Evolutionary conservation across 2,329 filamentous ascomycete species (phyloP), one percentile per base, ranked within the genome.

Genomic region (Xylariaceae sp.): DNA sequence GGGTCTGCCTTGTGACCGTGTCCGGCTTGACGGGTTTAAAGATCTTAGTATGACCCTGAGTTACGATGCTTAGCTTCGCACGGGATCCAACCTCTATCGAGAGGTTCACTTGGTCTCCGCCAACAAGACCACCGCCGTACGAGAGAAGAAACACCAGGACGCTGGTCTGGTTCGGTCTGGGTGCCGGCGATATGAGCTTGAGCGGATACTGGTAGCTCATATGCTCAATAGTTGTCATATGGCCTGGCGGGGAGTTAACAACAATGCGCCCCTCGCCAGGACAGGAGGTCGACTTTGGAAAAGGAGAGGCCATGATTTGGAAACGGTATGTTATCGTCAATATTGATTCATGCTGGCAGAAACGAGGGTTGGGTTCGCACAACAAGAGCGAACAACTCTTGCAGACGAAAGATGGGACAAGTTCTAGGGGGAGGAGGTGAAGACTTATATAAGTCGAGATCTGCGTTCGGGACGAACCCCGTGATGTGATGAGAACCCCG

Each of bases 121-220:
- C 90, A 1, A 99, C 89, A 11, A 99, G 84, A 1, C 94, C 94
- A 49, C 94, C 94, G 53, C 94, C 94, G 72, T 97, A 99, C 0
- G 92, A 96, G 53, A 99, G 82, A 44, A 97, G 81, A 71, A 96
- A 97, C 47, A 96, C 86, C 37, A 94, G 84, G 7, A 92, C 82
- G 58, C 89, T 89, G 64, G 82, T 80, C 58, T 86, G 81, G 47
- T 82, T 78, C 52, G 82, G 80, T 4, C 86, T 78, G 9, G 88
- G 84, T 11, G 87, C 82, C 1, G 93, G 91, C 0, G 92, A 88
- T 62, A 99, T 90, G 59, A 99, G 83, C 74, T 99, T 99, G 51
- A 99, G 81, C 1, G 94, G 94, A 70, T 97, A 99, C 73, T 96
- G 91, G 72, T 95, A 97, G 42, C 87, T 87, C 65, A 96, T 83